These are phyloP conservation scores for Pyrenochaeta sp. DNA, from an alignment of 2,329 filamentous ascomycete species.

Conservation along the genomic window DNA sequence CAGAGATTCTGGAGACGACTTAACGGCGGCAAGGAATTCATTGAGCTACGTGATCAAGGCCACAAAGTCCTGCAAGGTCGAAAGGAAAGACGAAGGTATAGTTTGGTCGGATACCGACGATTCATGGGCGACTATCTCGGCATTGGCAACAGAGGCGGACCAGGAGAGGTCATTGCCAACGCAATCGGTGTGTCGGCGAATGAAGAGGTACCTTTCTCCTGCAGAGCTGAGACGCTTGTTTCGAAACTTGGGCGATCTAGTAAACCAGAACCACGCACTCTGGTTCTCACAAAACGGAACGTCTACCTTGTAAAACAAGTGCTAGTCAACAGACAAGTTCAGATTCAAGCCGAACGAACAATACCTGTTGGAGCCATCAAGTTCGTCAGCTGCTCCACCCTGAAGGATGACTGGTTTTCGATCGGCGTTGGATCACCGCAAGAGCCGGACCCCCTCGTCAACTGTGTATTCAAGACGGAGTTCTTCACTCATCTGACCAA, in stretches of 20 bases:
- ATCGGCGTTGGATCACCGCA: conserved; percentile 88
- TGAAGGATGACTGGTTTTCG: conserved; percentile 97
- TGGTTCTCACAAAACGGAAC: conserved; percentile 84
- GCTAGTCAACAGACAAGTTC: conserved; percentile 79
- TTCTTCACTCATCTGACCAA: conserved; percentile 91
- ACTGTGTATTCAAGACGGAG: conserved; percentile 95
- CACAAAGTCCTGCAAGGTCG: conserved; percentile 81
- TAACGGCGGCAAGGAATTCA: conserved; percentile 85
- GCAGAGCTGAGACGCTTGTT: conserved; percentile 86
- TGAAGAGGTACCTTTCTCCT: conserved; percentile 86
- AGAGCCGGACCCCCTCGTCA: conserved; percentile 91
- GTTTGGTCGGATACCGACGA: conserved; percentile 86
- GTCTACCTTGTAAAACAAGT: conserved; percentile 89
- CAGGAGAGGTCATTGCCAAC: conserved; percentile 80
- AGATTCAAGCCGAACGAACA: conserved; percentile 81
- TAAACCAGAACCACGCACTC: conserved; percentile 84
- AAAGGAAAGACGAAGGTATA: conserved; percentile 91
- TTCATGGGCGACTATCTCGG: conserved; percentile 97
- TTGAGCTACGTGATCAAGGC: conserved; percentile 86
- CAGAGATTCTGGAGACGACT: conserved; percentile 96
- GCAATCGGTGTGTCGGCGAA: conserved; percentile 73
- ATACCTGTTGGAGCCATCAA: conserved; percentile 89
- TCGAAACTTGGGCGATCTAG: conserved; percentile 96
- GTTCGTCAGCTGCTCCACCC: conserved; percentile 78
- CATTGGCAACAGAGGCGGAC: conserved; percentile 79